Conservation (phyloP, 2,329 filamentous ascomycete species). For the Phoma herbarum region DNA sequence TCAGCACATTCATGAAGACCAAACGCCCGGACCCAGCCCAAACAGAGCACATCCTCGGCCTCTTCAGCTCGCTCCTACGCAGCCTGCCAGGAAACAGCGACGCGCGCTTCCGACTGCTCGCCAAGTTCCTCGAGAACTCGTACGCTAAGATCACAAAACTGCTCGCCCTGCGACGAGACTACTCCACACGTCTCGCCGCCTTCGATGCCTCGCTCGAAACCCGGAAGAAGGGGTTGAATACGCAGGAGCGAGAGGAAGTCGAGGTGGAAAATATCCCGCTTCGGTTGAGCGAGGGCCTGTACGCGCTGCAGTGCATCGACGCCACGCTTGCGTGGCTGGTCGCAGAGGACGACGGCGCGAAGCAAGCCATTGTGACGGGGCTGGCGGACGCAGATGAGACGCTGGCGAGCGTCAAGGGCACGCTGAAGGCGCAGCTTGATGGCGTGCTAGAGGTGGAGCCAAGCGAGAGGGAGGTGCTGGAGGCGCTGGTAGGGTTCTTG, state of each 20-base stretch:
- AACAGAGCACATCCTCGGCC: slow-evolving; percentile 82
- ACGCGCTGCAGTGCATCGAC: slow-evolving; percentile 83
- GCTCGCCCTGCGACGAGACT: slow-evolving; percentile 75
- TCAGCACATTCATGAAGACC: slow-evolving; percentile 88
- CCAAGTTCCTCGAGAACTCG: slow-evolving; percentile 95
- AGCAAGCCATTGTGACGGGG: slow-evolving; percentile 67
- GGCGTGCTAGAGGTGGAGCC: slow-evolving; percentile 63
- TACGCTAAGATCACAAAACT: slow-evolving; percentile 85
- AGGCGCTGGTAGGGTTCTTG: slow-evolving; percentile 59
- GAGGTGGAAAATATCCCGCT: slow-evolving; percentile 77
- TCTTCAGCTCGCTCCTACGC: slow-evolving; percentile 84
- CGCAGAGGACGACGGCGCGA: slow-evolving; percentile 84
- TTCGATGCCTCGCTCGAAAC: slow-evolving; percentile 70
- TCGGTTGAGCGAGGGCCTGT: slow-evolving; percentile 84
- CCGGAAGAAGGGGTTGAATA: slow-evolving; percentile 63
- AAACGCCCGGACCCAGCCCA: slow-evolving; percentile 75
- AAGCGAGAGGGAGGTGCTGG: slow-evolving; percentile 71
- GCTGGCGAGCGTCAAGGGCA: slow-evolving; percentile 69
- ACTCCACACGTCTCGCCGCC: slow-evolving; percentile 67
- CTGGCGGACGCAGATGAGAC: slow-evolving; percentile 74
- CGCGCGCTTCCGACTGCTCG: slow-evolving; percentile 81
- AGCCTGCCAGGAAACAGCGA: slow-evolving; percentile 79
- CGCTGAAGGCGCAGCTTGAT: slow-evolving; percentile 74
- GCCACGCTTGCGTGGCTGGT: slow-evolving; percentile 88
- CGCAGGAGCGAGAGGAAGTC: slow-evolving; percentile 68